Percentiles rank a stretch among this genome's conserved stretches.
Conservation (phyloP, 169 alveolate genomes). For the Plasmodium sp. region DNA sequence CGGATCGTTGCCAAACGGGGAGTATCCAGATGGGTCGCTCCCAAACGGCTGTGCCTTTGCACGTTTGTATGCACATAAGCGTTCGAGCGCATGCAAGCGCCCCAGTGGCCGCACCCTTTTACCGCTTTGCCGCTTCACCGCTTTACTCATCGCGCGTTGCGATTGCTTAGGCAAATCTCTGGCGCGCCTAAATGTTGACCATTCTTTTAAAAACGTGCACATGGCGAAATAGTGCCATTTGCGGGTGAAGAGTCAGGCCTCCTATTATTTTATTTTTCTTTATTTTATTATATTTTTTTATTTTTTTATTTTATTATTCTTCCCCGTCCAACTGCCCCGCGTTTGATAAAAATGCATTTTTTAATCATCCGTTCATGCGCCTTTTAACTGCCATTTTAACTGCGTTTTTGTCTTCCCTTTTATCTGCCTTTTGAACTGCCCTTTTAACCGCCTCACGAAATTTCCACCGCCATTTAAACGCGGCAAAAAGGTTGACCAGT, state of each 20-base stretch:
- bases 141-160: neutral
- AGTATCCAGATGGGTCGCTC: neutral
- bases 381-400: neutral
- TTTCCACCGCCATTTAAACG: neutral
- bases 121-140: neutral
- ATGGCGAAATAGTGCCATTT: neutral
- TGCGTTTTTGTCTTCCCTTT: neutral
- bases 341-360: neutral
- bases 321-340: neutral
- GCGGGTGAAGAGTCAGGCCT: neutral
- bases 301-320: too few relatives aligned
- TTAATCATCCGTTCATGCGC: neutral
- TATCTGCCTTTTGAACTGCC: neutral
- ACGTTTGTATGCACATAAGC: neutral
- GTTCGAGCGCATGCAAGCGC: neutral
- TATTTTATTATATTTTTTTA: too few relatives aligned
- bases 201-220: neutral
- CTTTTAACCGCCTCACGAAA: neutral
- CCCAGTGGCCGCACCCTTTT: neutral
- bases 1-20: too few relatives aligned
- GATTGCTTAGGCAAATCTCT: neutral
- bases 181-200: neutral
- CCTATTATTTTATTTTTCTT: neutral
- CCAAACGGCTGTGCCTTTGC: neutral
- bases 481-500: neutral